A percentile compares a stretch with the other conserved stretches of the same genome.
Conservation (phyloP, 129 eudicot species). For the sunflower (Helianthus annuus) region HanXRQr2.0-SUNRISE NC_035443.2:60492045-60492544, state of each 20-base stretch:
- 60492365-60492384: not conserved
- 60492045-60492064: slow-evolving; percentile 7
- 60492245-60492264: not conserved
- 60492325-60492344: not conserved
- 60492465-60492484: too few species aligned
- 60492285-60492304: too few species aligned
- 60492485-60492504: too few species aligned
- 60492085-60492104: not conserved
- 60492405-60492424: too few species aligned
- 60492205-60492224: not conserved
- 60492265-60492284: not conserved
- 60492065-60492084: not conserved
- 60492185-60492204: not conserved
- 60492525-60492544: too few species aligned
- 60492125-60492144: not conserved
- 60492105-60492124: not conserved
- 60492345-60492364: not conserved
- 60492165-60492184: not conserved
- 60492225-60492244: not conserved
- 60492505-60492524: too few species aligned
- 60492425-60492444: too few species aligned
- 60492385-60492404: too few species aligned
- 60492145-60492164: not conserved
- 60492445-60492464: too few species aligned
- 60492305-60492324: too few species aligned